Conservation (phyloP, 2,329 filamentous ascomycete species). For the Kalmusia sp. region DNA sequence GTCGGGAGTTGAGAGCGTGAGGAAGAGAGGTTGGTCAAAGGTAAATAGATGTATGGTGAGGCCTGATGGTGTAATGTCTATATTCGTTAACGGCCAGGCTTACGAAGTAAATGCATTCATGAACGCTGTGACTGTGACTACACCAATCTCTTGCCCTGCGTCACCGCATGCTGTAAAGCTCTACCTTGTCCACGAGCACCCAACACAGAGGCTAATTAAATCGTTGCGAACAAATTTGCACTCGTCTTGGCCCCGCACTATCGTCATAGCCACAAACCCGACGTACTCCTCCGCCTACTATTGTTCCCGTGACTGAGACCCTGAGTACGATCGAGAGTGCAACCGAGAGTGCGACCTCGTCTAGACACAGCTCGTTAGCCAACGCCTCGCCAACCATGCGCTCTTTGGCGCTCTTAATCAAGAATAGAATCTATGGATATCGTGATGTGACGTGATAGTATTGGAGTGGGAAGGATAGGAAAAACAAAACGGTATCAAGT, state of each 20-base stretch:
- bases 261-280: neutral
- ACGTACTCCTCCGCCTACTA: neutral
- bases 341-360: neutral
- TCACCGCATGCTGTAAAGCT: neutral
- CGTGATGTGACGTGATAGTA: conserved; percentile 17
- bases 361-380: neutral
- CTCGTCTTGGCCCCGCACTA: neutral
- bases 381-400: neutral
- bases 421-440: conserved; percentile 39
- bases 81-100: too few relatives aligned
- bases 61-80: too few relatives aligned
- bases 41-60: too few relatives aligned
- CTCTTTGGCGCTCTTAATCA: neutral
- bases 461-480: too few relatives aligned
- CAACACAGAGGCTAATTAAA: neutral
- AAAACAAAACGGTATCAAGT: conserved; percentile 14
- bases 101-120: too few relatives aligned
- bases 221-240: too few relatives aligned
- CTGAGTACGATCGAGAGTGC: neutral
- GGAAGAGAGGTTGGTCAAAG: too few relatives aligned
- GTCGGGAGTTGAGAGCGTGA: conserved; percentile 1
- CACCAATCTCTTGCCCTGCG: neutral
- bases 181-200: neutral
- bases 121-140: too few relatives aligned
- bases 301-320: neutral